Evolutionary conservation across 495 filamentous ascomycete genomes (phyloP), one percentile per base, ranked within the genome.

Genomic region (Aspergillus hancockii): DNA sequence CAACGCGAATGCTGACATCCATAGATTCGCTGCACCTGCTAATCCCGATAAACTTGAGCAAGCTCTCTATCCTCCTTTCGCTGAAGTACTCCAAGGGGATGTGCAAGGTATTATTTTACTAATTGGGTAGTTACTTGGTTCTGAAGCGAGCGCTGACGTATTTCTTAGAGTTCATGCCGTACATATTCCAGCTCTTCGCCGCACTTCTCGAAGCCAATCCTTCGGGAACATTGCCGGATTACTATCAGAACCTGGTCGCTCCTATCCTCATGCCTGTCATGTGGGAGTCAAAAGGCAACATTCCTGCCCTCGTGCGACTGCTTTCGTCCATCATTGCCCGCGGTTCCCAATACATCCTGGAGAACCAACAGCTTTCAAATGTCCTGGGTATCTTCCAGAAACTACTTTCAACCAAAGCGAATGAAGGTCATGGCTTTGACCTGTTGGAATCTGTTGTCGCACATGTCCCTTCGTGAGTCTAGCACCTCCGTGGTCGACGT

Each of bases 151-250:
- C 28, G 64, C 54, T 50, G 14, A 68, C 50, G n/a, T 23, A 16
- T 31, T 22, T 36, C 0, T 23, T 66, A 91, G 95, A 99, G 75
- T 99, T 98, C 71, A 87, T 89, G 62, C 95, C 94, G 12, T 99
- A 97, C 64, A 86, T 98, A 43, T 97, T 99, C 79, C 95, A 98
- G 73, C 83, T 99, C 28, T 90, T 97, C 56, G 88, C 92, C 4
- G 88, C 92, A 19, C 83, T 98, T 34, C 84, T 98, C 3, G 92
- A 96, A 74, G 81, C 88, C 28, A 90, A 93, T 62, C 86, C 90
- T 3, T 79, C 89, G 7, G 87, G 80, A 8, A 79, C 85, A 14
- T 77, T 98, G 16, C 85, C 92, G 0, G 81, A 85, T 8, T 87
- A 87, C 62, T 96, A 93, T 75, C 84, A 90, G 64, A 79, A 83